Percentiles rank a stretch among this genome's conserved stretches.
These are phyloP conservation scores for Solanum chiquidenum DNA, from an alignment of 257 asterid genomes.

Conservation along the genomic window DNA sequence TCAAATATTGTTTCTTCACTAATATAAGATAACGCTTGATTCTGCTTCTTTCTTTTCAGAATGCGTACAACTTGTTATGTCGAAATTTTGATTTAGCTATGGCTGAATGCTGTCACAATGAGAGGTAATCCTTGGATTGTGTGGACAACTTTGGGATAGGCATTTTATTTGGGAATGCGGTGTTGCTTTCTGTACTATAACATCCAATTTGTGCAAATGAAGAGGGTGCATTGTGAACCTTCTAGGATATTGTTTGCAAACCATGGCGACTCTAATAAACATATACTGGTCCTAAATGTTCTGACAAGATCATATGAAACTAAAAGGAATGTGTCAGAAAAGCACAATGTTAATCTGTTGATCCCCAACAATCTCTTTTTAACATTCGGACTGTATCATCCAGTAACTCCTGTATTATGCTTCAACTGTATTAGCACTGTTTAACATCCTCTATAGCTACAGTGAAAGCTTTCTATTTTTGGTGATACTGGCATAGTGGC, in stretches of 20 bases:
- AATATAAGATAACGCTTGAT: neutral
- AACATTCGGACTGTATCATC: neutral
- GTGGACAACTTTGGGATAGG: neutral
- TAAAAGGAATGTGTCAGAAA: neutral
- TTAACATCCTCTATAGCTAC: neutral
- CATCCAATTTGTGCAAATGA: neutral
- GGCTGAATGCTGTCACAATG: constrained; percentile 96
- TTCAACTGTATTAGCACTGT: neutral
- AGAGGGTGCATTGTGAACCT: neutral
- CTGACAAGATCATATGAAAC: neutral
- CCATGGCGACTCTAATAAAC: neutral
- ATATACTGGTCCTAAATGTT: neutral
- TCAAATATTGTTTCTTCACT: neutral
- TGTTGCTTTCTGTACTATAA: neutral
- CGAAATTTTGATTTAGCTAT: constrained; percentile 74
- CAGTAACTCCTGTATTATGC: neutral
- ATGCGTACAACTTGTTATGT: constrained; percentile 72
- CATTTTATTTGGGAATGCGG: neutral
- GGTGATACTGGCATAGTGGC: neutral
- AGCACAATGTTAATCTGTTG: neutral
- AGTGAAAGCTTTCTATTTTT: neutral
- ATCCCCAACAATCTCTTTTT: neutral
- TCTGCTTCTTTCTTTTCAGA: constrained; percentile 30
- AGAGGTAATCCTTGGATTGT: constrained; percentile 47
- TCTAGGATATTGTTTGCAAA: neutral